Base-by-base conservation (phyloP, 352 stramenopile species). In the Phytophthora sp. region DNA sequence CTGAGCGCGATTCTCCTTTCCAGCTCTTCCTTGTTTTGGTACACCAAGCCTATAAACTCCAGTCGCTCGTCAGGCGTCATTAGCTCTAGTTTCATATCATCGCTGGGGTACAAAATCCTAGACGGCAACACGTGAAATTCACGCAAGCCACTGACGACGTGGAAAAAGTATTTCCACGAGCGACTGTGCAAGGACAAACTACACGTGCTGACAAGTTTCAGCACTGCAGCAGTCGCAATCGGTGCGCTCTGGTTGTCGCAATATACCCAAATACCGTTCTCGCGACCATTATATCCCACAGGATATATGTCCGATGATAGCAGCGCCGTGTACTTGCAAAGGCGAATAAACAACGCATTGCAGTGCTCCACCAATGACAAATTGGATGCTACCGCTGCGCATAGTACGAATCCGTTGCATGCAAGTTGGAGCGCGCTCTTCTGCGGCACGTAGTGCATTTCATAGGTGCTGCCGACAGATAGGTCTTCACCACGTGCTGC, bases 381-480 rank as follows among this genome's bases (percentile, higher is more conserved):
- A 32, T 86, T 67, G 17, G 77, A 79, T 30, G 81, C 82, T 4
- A 84, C 77, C 13, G 79, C 74, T n/a, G 83, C 76, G 34, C 75
- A 87, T 9, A 91, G 26, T 17, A 94, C 81, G 17, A 94, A 81
- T 2, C 82, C 85, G 38, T 94, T 94, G 73, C 82, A 89, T 7
- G 82, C 85, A 26, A 94, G 65, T 37, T 91, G 81, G 2, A 94
- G 72, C 32, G 87, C 86, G 21, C 68, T 86, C 56, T 90, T 89
- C 54, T 88, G 79, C 1, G 84, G 84, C 10, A 90, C 54, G 51
- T 94, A 92, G 52, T 79, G 61, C 61, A 77, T 65, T 27, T 76
- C 65, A 51, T 78, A 74, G 20, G 23, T 60, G 11, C 54, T 69
- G 9, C 61, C 35, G 1, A 64, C 45, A 11, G 62, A 66, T 10